Conservation (phyloP, 768 basidiomycete genomes). For the Auricularia sp. region DNA sequence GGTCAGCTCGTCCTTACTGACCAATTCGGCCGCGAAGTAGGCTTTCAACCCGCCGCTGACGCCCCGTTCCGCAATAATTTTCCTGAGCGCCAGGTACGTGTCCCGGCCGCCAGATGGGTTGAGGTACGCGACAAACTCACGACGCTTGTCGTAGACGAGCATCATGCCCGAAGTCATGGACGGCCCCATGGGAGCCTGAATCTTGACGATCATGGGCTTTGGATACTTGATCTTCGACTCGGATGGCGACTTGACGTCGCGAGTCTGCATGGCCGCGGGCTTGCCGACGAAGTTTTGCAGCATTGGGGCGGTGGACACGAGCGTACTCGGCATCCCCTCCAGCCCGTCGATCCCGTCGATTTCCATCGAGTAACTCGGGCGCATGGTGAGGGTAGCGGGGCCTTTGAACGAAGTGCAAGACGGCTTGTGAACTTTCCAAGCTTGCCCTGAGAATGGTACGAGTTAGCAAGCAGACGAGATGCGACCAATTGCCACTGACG, state of each 20-base stretch:
- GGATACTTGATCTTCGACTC: slow-evolving; percentile 13
- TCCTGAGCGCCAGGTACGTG: slow-evolving; percentile 32
- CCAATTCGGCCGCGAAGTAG: slow-evolving; percentile 45
- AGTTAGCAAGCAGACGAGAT: not conserved
- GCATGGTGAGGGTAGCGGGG: not conserved
- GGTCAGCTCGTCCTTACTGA: slow-evolving; percentile 33
- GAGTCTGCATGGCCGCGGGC: slow-evolving; percentile 22
- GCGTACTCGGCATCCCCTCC: not conserved
- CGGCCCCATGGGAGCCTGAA: slow-evolving; percentile 32
- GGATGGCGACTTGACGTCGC: slow-evolving; percentile 39
- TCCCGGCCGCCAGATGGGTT: slow-evolving; percentile 19
- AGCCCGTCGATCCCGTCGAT: no score
- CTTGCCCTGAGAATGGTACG: slow-evolving; percentile 23
- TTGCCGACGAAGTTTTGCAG: not conserved
- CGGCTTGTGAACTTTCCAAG: slow-evolving; percentile 41
- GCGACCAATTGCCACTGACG: slow-evolving; percentile 21
- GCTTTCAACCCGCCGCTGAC: slow-evolving; percentile 34
- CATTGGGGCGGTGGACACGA: not conserved
- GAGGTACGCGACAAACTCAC: slow-evolving; percentile 40
- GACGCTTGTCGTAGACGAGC: slow-evolving; percentile 42
- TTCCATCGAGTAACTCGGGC: not conserved
- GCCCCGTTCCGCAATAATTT: slow-evolving; percentile 32
- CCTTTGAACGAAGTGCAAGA: slow-evolving; percentile 35
- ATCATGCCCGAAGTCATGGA: slow-evolving; percentile 11
- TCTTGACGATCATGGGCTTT: slow-evolving; percentile 42